These are phyloP conservation scores for Rhododendron vialii DNA, from an alignment of 148 eudicot genomes.

Conservation along the genomic window DNA sequence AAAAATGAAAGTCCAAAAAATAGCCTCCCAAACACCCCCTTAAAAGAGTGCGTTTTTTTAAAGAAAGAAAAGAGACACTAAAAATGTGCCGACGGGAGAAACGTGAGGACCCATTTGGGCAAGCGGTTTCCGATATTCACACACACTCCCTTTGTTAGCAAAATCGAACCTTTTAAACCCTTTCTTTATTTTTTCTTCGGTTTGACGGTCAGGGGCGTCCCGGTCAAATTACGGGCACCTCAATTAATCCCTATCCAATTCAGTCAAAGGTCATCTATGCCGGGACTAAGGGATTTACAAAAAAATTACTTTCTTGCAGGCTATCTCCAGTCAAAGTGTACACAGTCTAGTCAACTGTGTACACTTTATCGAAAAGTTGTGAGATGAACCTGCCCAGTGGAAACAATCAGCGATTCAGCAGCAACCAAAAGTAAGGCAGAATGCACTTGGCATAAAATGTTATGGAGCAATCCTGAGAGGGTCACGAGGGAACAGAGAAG, in stretches of 20 bases:
- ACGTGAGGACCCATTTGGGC: not conserved
- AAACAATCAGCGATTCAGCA: not conserved
- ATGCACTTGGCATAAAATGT: not conserved
- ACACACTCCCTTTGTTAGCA: not conserved
- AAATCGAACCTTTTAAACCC: not conserved
- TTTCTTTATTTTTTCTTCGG: no score
- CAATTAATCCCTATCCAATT: no score
- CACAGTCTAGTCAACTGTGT: not conserved
- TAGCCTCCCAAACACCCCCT: no score
- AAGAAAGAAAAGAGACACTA: not conserved
- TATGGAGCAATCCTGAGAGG: slow-evolving; percentile 68
- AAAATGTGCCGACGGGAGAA: not conserved
- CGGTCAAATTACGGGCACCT: no score
- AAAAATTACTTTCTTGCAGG: no score
- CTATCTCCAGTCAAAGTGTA: no score
- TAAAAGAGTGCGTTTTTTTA: no score
- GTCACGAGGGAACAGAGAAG: slow-evolving; percentile 81
- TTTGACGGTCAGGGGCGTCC: no score
- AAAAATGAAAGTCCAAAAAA: no score
- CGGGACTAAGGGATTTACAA: no score
- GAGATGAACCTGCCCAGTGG: not conserved
- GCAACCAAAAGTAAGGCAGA: not conserved
- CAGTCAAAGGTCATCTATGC: no score
- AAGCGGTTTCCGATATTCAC: not conserved
- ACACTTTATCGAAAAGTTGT: not conserved